These are phyloP conservation scores for Plasmodium gaboni DNA, from an alignment of 169 alveolate species.

Conservation along the genomic window DNA sequence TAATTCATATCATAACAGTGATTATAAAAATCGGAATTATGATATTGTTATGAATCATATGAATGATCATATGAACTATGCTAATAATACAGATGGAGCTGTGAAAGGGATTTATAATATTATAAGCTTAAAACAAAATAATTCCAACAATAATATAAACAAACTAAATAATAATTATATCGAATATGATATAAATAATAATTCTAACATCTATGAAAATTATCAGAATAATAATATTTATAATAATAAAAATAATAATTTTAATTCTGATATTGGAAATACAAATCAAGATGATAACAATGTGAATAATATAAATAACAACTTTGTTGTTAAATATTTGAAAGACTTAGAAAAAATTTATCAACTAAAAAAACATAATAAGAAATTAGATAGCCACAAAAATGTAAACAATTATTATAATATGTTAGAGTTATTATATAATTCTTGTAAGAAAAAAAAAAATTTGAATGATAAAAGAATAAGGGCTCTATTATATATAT, in stretches of 20 bases:
- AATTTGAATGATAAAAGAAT: constrained; percentile 34
- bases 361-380: constrained; percentile 19
- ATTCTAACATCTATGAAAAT: not conserved
- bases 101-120: not conserved
- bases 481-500: constrained; percentile 34
- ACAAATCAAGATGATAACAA: not conserved
- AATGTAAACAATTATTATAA: constrained; percentile 28
- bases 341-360: constrained; percentile 34
- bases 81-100: not conserved
- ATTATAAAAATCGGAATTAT: too few relatives aligned
- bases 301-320: not conserved
- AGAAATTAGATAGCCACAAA: constrained; percentile 12
- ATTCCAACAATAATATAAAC: constrained; percentile 1
- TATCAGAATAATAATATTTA: not conserved
- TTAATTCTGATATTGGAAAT: not conserved
- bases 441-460: constrained; percentile 36
- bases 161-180: constrained; percentile 40
- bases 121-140: constrained; percentile 21
- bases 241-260: not conserved
- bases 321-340: constrained; percentile 37
- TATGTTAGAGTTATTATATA: constrained; percentile 42
- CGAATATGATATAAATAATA: constrained; percentile 58
- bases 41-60: too few relatives aligned
- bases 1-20: too few relatives aligned
- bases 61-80: not conserved